phyloP scores from a whole-genome alignment of 2,329 filamentous ascomycete species.

The Stagonosporopsis cucurbitacearum region DNA sequence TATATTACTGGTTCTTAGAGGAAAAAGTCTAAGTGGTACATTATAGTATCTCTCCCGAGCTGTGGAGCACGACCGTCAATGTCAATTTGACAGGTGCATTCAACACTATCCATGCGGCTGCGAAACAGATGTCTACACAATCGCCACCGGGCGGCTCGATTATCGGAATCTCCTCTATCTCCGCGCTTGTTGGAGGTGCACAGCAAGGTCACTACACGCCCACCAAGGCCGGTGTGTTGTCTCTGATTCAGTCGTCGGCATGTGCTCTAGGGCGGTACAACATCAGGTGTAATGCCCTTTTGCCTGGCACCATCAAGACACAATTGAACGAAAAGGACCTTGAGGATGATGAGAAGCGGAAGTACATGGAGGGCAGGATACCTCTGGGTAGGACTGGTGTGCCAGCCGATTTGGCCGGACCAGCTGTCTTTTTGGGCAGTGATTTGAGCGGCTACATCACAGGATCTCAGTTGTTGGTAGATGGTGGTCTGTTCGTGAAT shows the following conservation, averaged over 20 bases:
- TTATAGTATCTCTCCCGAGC: slow-evolving; percentile 67
- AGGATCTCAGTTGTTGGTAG: slow-evolving; percentile 82
- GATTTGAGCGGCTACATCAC: slow-evolving; percentile 67
- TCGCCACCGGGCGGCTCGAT: slow-evolving; percentile 75
- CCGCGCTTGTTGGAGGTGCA: slow-evolving; percentile 77
- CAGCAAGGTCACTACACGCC: slow-evolving; percentile 83
- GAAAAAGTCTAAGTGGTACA: not conserved
- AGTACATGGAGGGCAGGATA: slow-evolving; percentile 82
- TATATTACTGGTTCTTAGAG: too few relatives aligned
- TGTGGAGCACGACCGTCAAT: slow-evolving; percentile 73
- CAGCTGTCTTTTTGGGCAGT: slow-evolving; percentile 83
- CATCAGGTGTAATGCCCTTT: slow-evolving; percentile 82
- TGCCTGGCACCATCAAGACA: slow-evolving; percentile 83
- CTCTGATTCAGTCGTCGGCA: slow-evolving; percentile 82
- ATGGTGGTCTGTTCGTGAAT: slow-evolving; percentile 90
- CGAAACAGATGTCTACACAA: slow-evolving; percentile 75
- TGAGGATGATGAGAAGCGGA: slow-evolving; percentile 71
- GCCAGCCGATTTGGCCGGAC: slow-evolving; percentile 76
- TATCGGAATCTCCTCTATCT: slow-evolving; percentile 76
- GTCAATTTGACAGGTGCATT: slow-evolving; percentile 91
- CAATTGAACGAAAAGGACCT: slow-evolving; percentile 86
- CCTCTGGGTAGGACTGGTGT: slow-evolving; percentile 63
- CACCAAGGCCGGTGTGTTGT: slow-evolving; percentile 82
- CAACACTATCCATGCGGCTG: slow-evolving; percentile 84
- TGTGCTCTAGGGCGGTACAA: slow-evolving; percentile 77